Evolutionary conservation across 2,329 filamentous ascomycete genomes (phyloP).

Genomic region (Myriangium duriaei): DNA sequence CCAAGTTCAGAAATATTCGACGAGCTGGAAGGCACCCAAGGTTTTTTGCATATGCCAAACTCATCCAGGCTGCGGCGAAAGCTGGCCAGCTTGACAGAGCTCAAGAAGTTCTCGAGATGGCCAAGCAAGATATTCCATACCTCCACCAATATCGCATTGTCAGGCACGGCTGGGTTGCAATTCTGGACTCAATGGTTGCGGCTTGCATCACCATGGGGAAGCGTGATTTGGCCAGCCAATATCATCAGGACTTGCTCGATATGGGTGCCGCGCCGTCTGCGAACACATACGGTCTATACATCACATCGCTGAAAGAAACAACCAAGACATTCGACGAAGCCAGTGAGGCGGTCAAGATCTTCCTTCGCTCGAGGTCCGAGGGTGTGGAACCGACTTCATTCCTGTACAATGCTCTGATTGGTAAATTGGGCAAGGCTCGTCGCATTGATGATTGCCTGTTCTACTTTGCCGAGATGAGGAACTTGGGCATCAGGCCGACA

Average conservation of each 20-base stretch:
- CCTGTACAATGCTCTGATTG: slow-evolving; percentile 94
- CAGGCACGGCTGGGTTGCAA: slow-evolving; percentile 90
- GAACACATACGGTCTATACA: slow-evolving; percentile 96
- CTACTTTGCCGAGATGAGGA: slow-evolving; percentile 97
- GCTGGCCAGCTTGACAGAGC: slow-evolving; percentile 70
- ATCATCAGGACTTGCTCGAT: slow-evolving; percentile 79
- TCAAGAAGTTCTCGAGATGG: slow-evolving; percentile 79
- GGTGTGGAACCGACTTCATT: slow-evolving; percentile 94
- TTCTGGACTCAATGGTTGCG: slow-evolving; percentile 91
- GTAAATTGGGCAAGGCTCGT: slow-evolving; percentile 93
- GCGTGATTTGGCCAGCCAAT: slow-evolving; percentile 68
- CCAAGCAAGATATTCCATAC: slow-evolving; percentile 75
- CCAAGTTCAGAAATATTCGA: slow-evolving; percentile 83
- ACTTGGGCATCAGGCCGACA: slow-evolving; percentile 81
- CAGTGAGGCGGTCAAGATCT: slow-evolving; percentile 92
- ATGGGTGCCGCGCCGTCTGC: slow-evolving; percentile 88
- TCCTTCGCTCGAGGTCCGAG: slow-evolving; percentile 83
- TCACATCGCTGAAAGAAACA: slow-evolving; percentile 96
- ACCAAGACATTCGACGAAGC: slow-evolving; percentile 97
- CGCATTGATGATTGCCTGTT: slow-evolving; percentile 96
- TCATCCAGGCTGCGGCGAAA: slow-evolving; percentile 85
- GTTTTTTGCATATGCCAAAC: slow-evolving; percentile 93
- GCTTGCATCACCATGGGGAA: slow-evolving; percentile 76
- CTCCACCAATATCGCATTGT: slow-evolving; percentile 75
- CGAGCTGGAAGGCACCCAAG: slow-evolving; percentile 81